Conservation (phyloP, 495 filamentous ascomycete genomes). For the Geoglossum glabrum region DNA sequence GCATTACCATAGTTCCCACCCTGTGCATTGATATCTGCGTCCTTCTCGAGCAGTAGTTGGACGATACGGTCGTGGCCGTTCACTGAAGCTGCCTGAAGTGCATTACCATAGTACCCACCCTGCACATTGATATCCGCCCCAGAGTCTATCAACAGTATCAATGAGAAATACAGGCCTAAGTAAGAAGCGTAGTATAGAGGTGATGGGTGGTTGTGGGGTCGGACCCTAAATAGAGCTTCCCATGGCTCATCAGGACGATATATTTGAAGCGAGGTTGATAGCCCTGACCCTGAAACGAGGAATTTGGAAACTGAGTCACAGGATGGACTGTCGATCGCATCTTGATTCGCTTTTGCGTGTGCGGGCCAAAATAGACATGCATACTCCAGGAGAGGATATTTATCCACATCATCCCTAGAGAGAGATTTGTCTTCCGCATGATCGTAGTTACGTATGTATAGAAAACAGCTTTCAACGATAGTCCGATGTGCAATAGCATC, state of each 20-base stretch:
- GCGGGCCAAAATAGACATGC: constrained; percentile 5
- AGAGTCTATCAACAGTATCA: constrained; percentile 9
- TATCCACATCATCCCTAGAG: not conserved
- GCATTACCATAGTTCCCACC: not conserved
- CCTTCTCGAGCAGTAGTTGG: not conserved
- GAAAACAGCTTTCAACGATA: constrained; percentile 8
- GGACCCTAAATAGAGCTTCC: not conserved
- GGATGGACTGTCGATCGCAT: not conserved
- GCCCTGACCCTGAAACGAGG: not conserved
- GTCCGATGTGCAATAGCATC: not conserved
- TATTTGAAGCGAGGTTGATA: constrained; percentile 4
- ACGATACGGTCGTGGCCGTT: not conserved
- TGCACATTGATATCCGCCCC: constrained; percentile 7
- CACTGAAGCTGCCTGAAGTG: constrained; percentile 9
- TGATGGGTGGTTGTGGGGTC: not conserved
- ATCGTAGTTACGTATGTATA: constrained; percentile 5
- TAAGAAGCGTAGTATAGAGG: constrained; percentile 11
- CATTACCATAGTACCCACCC: constrained; percentile 11
- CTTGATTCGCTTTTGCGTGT: constrained; percentile 4
- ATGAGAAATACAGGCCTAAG: constrained; percentile 4
- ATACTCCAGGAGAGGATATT: constrained; percentile 9
- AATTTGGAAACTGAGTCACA: not conserved
- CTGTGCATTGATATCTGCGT: not conserved
- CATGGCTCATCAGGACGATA: constrained; percentile 3
- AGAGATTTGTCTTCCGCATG: not conserved